These are phyloP conservation scores for Tuber melanosporum DNA, from an alignment of 495 filamentous ascomycete species.

Conservation along the genomic window DNA sequence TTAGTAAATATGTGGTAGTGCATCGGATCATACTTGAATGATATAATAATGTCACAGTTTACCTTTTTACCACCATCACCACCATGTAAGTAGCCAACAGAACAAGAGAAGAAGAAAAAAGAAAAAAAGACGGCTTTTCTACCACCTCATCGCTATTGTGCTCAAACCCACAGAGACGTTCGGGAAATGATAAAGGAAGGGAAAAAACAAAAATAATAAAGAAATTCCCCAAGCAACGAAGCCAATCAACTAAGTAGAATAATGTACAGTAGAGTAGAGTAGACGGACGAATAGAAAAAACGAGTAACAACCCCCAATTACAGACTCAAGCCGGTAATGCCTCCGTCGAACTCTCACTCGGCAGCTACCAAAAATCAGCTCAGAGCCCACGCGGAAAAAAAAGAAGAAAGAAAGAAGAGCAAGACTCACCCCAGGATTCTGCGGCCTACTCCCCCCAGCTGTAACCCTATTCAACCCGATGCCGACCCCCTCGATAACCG, in stretches of 20 bases:
- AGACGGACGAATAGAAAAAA: neutral
- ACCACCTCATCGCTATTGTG: neutral
- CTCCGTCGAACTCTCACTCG: constrained; percentile 28
- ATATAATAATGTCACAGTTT: neutral
- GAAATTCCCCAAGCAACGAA: neutral
- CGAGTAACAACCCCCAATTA: neutral
- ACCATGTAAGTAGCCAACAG: neutral
- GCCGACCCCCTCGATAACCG: constrained; percentile 94
- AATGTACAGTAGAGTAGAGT: constrained; percentile 22
- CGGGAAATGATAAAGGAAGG: neutral
- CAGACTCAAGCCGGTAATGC: constrained; percentile 10
- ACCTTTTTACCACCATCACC: neutral
- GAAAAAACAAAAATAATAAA: neutral
- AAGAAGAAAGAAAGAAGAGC: neutral
- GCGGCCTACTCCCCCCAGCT: constrained; percentile 71
- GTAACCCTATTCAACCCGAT: constrained; percentile 97
- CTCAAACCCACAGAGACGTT: neutral
- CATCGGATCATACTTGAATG: neutral
- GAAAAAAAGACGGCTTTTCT: neutral
- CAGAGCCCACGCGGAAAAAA: neutral
- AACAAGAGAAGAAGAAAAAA: neutral
- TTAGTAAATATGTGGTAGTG: too few relatives aligned
- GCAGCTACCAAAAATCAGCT: constrained; percentile 23
- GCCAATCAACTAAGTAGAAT: neutral
- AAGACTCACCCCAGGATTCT: constrained; percentile 36